A percentile compares a stretch with the other conserved stretches of the same genome.
These are phyloP conservation scores for Leccinum fibrillosum DNA, from an alignment of 768 basidiomycete species.

Conservation along the genomic window DNA sequence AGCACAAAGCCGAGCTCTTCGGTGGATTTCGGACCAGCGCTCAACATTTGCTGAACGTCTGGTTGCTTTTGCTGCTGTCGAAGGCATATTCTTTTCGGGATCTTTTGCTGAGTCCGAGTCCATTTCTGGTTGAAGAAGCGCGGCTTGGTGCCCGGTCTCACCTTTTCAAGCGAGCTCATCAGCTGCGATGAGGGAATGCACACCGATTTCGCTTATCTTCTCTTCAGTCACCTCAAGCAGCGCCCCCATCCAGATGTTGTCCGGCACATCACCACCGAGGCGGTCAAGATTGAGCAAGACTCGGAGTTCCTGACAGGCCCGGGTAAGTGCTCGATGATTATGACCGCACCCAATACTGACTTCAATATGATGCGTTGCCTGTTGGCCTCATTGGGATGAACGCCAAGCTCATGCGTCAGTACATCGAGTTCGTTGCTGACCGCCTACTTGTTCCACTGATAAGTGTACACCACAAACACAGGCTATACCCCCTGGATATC, in stretches of 20 bases:
- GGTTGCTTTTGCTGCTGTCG: conserved; percentile 92
- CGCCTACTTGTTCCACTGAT: conserved; percentile 76
- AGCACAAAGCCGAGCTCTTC: conserved; percentile 89
- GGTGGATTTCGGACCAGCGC: conserved; percentile 80
- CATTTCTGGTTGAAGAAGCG: conserved; percentile 97
- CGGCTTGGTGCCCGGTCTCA: conserved; percentile 95
- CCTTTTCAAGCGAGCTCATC: conserved; percentile 96
- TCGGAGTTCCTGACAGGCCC: conserved; percentile 71
- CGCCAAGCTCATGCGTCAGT: conserved; percentile 79
- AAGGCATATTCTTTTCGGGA: conserved; percentile 96
- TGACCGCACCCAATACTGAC: neutral
- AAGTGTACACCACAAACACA: conserved; percentile 65
- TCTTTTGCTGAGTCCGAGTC: conserved; percentile 83
- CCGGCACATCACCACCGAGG: conserved; percentile 29
- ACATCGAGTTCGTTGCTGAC: conserved; percentile 88
- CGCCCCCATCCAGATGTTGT: neutral
- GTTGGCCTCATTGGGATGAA: conserved; percentile 90
- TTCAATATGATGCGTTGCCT: conserved; percentile 72
- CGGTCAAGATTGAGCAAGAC: conserved; percentile 75
- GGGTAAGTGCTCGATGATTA: conserved; percentile 25
- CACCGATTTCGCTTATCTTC: neutral
- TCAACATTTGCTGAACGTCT: conserved; percentile 88
- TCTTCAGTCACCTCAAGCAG: neutral
- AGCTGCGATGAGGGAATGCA: conserved; percentile 68
- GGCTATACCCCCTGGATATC: too few species aligned